These are phyloP conservation scores for Cladosporium sp. DNA, from an alignment of 2,329 filamentous ascomycete species.

Conservation along the genomic window DNA sequence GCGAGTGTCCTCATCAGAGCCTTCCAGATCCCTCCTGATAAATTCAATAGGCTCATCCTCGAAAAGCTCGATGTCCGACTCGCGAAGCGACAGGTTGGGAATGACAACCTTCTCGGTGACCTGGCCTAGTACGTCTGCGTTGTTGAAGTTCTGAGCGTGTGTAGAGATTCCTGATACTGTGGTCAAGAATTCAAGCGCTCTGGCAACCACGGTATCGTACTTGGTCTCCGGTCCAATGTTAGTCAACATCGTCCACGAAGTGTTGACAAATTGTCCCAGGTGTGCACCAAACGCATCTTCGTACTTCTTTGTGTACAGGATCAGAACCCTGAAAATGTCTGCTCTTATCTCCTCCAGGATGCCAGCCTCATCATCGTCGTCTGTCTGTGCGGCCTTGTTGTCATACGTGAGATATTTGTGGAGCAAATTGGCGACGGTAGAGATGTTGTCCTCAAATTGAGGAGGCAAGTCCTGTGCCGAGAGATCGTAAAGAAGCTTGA, in stretches of 20 bases:
- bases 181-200: constrained; percentile 89
- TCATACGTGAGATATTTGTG: constrained; percentile 92
- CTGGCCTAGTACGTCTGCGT: constrained; percentile 71
- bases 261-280: constrained; percentile 78
- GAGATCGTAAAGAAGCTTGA: constrained; percentile 92
- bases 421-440: constrained; percentile 70
- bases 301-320: constrained; percentile 90
- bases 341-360: constrained; percentile 83
- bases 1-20: constrained; percentile 91
- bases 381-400: constrained; percentile 75
- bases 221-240: constrained; percentile 82
- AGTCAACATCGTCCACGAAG: constrained; percentile 87
- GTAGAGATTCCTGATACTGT: constrained; percentile 74
- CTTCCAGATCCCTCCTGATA: constrained; percentile 89
- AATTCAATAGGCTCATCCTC: constrained; percentile 99
- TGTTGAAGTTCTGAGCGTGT: constrained; percentile 83
- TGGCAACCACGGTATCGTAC: constrained; percentile 91
- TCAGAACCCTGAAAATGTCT: constrained; percentile 85
- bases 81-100: constrained; percentile 85
- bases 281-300: constrained; percentile 86
- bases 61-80: constrained; percentile 92
- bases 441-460: constrained; percentile 85
- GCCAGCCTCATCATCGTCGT: constrained; percentile 86
- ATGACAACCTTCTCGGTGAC: constrained; percentile 95
- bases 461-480: constrained; percentile 96